A percentile compares a stretch with the other conserved stretches of the same genome.
These are phyloP conservation scores for Russula ochroleuca DNA, from an alignment of 768 basidiomycete species.

Conservation along the genomic window DNA sequence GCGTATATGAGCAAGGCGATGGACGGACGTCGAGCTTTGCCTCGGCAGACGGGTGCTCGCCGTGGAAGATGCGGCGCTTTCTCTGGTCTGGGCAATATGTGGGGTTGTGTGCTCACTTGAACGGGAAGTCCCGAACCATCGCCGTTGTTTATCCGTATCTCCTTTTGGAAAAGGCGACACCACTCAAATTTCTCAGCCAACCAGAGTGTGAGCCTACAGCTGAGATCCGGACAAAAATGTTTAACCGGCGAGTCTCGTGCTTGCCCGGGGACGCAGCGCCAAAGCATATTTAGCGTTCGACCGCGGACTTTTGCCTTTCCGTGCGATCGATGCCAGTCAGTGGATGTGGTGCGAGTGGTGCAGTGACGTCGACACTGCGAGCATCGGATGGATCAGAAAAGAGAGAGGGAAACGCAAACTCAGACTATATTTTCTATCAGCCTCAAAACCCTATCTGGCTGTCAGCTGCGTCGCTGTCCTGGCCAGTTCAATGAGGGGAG, in stretches of 20 bases:
- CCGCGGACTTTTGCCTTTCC: not conserved
- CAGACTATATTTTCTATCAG: slow-evolving; percentile 13
- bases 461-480: not conserved
- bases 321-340: too few species aligned
- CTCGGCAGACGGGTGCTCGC: not conserved
- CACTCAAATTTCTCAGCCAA: not conserved
- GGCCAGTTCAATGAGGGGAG: not conserved
- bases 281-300: not conserved
- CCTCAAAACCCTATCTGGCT: not conserved
- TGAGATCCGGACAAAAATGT: not conserved
- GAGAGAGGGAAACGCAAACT: not conserved
- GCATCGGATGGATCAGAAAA: not conserved
- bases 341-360: not conserved
- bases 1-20: not conserved
- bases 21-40: too few species aligned
- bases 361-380: not conserved
- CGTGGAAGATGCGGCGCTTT: not conserved
- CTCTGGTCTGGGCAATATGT: too few species aligned
- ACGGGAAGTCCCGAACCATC: too few species aligned
- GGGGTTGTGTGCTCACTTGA: too few species aligned
- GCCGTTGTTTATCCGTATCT: not conserved
- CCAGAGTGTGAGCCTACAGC: not conserved
- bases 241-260: not conserved
- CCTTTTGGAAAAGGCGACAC: not conserved
- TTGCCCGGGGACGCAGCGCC: not conserved